Percentiles rank a stretch among this genome's conserved stretches.
Conservation (phyloP, 306 rosid genomes). For the Quercus engelmannii region DNA sequence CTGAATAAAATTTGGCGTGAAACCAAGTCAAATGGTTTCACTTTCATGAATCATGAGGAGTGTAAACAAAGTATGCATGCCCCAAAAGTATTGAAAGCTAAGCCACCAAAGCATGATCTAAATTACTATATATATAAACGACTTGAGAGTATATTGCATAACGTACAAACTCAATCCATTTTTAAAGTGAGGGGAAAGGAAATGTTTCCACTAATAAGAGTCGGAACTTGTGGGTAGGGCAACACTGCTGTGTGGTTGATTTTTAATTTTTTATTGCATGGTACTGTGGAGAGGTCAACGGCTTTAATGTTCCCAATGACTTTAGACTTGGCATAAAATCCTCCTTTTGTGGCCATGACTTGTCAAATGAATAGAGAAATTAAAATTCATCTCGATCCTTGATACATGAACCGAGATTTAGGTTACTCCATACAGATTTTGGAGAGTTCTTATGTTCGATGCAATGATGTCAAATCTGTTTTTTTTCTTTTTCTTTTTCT, state of each 20-base stretch:
- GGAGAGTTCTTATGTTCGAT: constrained; percentile 1
- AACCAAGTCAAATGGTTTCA: not conserved
- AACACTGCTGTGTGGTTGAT: not conserved
- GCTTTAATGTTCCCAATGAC: constrained; percentile 7
- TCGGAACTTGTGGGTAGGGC: too few species aligned
- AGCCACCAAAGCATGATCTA: not conserved
- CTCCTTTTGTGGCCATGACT: constrained; percentile 1
- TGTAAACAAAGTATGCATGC: not conserved
- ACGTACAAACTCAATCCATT: constrained; percentile 1
- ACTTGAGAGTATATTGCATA: not conserved
- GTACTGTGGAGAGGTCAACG: not conserved
- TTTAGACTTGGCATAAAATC: constrained; percentile 4
- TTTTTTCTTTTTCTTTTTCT: too few species aligned
- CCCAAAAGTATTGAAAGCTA: not conserved
- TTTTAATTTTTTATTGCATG: not conserved
- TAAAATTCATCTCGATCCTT: not conserved
- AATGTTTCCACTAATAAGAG: not conserved
- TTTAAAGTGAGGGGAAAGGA: constrained; percentile 36
- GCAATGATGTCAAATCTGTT: not conserved
- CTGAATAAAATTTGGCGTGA: not conserved
- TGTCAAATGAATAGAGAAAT: constrained; percentile 7
- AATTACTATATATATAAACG: not conserved
- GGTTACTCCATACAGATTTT: not conserved
- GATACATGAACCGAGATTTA: constrained; percentile 2
- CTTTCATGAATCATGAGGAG: not conserved